phyloP scores from a whole-genome alignment of 2,329 filamentous ascomycete species.

The Paradendryphiella salina region DNA sequence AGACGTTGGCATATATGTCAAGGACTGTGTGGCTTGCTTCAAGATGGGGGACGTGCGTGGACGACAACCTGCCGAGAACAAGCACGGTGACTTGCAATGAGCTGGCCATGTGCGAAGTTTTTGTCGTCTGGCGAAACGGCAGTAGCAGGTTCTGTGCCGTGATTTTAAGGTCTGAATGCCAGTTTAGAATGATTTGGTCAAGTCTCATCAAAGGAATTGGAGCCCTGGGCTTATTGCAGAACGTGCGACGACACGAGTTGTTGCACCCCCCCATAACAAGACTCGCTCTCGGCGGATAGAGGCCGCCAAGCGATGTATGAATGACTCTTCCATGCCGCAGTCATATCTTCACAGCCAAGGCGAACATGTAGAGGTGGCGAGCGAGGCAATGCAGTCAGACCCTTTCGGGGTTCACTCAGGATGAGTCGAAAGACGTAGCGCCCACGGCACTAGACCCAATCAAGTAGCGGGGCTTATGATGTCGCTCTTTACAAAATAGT shows the following conservation, averaged over 20 bases:
- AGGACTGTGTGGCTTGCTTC: conserved; percentile 12
- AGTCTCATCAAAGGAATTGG: too few relatives aligned
- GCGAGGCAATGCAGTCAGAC: neutral
- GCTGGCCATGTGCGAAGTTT: neutral
- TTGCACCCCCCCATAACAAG: neutral
- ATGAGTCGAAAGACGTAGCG: conserved; percentile 35
- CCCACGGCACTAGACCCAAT: conserved; percentile 16
- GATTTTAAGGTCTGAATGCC: too few relatives aligned
- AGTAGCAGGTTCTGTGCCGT: too few relatives aligned
- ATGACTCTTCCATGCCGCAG: conserved; percentile 12
- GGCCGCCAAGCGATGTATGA: neutral
- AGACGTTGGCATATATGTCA: conserved; percentile 6
- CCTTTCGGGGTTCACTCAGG: conserved; percentile 18
- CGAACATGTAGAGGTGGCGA: neutral
- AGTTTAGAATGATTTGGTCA: too few relatives aligned
- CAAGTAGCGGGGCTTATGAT: conserved; percentile 31
- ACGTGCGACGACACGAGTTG: neutral
- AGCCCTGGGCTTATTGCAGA: too few relatives aligned
- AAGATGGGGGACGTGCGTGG: conserved; percentile 14
- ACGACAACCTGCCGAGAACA: conserved; percentile 10
- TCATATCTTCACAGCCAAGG: neutral
- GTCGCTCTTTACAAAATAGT: conserved; percentile 32
- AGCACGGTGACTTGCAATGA: conserved; percentile 20
- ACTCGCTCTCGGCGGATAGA: neutral
- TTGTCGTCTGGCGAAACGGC: too few relatives aligned